phyloP scores from a whole-genome alignment of 31 red algal genomes.

The Porphyra umbilicalis region DNA sequence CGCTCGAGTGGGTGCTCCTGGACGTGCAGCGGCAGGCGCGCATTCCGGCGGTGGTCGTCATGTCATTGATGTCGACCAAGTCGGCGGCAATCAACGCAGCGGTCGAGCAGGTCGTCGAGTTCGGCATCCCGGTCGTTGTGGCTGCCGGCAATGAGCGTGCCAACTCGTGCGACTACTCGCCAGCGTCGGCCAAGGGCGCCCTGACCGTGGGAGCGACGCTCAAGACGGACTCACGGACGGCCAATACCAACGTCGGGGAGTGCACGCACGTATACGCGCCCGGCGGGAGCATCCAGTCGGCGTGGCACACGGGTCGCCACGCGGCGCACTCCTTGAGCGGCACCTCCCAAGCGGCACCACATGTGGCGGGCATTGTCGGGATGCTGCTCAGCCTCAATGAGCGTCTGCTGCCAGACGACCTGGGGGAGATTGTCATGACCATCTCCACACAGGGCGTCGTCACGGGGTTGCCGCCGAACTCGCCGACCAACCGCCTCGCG shows the following conservation, averaged over 20 bases:
- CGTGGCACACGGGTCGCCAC: constrained; percentile 47
- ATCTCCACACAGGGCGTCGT: background rate
- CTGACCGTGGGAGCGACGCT: constrained; percentile 44
- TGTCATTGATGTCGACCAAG: constrained; percentile 22
- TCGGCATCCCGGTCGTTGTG: constrained; percentile 46
- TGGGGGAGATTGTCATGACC: background rate
- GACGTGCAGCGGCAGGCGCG: constrained; percentile 13
- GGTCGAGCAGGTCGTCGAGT: constrained; percentile 5
- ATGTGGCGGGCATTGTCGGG: constrained; percentile 40
- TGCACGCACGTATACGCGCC: constrained; percentile 60
- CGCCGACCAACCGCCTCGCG: background rate
- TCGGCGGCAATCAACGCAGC: background rate
- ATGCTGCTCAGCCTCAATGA: constrained; percentile 15
- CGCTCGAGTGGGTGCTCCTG: constrained; percentile 54
- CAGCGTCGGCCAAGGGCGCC: constrained; percentile 6
- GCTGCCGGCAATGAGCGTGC: constrained; percentile 42
- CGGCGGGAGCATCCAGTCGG: constrained; percentile 25
- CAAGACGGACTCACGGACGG: constrained; percentile 17
- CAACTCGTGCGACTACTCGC: constrained; percentile 22
- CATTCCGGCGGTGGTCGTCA: constrained; percentile 18
- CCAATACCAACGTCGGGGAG: constrained; percentile 40
- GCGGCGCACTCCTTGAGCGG: constrained; percentile 27
- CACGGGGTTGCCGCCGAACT: background rate
- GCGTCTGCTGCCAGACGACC: background rate
- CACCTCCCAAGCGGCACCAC: constrained; percentile 53